Percentiles rank a stretch among this genome's conserved stretches.
These are phyloP conservation scores for Grifola frondosa DNA, from an alignment of 1,284 basidiomycete species.

Conservation along the genomic window DNA sequence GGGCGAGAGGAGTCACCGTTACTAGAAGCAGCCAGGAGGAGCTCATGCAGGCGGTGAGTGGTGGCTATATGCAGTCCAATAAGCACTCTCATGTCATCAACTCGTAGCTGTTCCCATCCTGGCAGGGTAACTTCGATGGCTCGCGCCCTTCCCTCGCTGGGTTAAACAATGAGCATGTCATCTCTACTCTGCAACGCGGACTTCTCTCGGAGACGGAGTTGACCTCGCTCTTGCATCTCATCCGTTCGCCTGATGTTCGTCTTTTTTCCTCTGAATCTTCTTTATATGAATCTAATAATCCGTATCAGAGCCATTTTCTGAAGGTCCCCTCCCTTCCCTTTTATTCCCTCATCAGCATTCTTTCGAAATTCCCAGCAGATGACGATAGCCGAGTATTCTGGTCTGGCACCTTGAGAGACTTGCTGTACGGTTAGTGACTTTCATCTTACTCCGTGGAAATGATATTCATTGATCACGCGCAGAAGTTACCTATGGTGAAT, in stretches of 20 bases:
- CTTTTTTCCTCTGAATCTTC: slow-evolving; percentile 3
- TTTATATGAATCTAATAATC: slow-evolving; percentile 7
- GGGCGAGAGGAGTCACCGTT: slow-evolving; percentile 77
- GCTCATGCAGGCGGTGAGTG: slow-evolving; percentile 69
- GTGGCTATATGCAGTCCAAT: too few relatives aligned
- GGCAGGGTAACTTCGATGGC: slow-evolving; percentile 74
- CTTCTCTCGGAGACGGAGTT: slow-evolving; percentile 66
- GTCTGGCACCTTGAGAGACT: slow-evolving; percentile 57
- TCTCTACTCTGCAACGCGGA: slow-evolving; percentile 56
- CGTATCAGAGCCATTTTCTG: slow-evolving; percentile 70
- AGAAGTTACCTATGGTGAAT: slow-evolving; percentile 33
- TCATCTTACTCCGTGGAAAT: too few relatives aligned
- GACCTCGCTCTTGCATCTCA: slow-evolving; percentile 60
- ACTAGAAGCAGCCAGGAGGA: slow-evolving; percentile 76
- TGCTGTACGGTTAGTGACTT: slow-evolving; percentile 61
- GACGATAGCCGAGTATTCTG: slow-evolving; percentile 71
- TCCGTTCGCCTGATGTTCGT: slow-evolving; percentile 72
- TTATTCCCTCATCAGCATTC: slow-evolving; percentile 66
- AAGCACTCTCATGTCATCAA: neutral
- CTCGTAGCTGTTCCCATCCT: slow-evolving; percentile 68
- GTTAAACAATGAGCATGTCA: slow-evolving; percentile 53
- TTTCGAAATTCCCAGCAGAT: slow-evolving; percentile 74
- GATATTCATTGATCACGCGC: too few relatives aligned
- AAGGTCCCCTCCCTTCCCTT: slow-evolving; percentile 80
- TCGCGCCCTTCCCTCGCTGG: slow-evolving; percentile 63